Conservation (phyloP, 2,329 filamentous ascomycete genomes). For the Fusarium mangiferae region DNA sequence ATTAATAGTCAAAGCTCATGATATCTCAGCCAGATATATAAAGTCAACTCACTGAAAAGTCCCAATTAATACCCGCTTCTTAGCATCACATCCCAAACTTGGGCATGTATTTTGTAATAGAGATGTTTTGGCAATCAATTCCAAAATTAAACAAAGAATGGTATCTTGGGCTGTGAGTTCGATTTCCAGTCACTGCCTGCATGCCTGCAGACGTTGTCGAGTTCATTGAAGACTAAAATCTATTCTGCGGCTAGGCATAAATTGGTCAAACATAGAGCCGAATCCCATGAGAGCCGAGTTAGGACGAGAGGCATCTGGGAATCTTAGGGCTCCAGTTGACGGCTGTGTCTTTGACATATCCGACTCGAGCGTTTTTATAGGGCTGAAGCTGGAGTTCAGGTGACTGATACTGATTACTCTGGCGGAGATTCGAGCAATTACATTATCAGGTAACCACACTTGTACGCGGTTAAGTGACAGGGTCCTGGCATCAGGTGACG, state of each 20-base stretch:
- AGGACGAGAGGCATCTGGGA: neutral
- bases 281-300: neutral
- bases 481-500: neutral
- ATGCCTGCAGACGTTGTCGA: neutral
- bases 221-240: neutral
- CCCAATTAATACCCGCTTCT: too few species aligned
- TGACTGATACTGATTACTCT: too few species aligned
- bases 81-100: neutral
- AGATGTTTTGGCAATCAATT: neutral
- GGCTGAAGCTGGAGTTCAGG: neutral
- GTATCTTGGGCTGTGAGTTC: neutral
- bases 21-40: neutral
- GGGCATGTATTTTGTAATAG: fast-evolving
- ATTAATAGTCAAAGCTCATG: neutral
- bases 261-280: neutral
- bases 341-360: neutral
- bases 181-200: neutral
- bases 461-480: neutral
- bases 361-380: neutral
- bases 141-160: neutral
- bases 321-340: neutral
- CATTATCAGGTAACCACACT: neutral
- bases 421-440: neutral
- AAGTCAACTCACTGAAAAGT: too few species aligned
- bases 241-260: neutral